A percentile compares a stretch with the other conserved stretches of the same genome.
Conservation (phyloP, 306 rosid species). For the Aeschynomene evenia region DNA sequence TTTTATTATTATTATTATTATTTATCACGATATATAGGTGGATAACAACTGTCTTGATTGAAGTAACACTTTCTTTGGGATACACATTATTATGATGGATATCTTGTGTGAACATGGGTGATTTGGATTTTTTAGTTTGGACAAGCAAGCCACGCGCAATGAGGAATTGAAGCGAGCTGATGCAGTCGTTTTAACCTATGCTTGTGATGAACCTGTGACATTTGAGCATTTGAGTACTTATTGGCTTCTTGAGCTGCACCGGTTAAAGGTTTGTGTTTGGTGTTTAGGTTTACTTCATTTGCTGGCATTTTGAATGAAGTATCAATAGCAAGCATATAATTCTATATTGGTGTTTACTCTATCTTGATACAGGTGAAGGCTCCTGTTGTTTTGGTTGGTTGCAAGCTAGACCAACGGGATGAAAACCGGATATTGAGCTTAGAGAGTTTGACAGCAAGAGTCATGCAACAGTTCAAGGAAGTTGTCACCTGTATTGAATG, state of each 20-base stretch:
- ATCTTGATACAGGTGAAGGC: conserved; percentile 41
- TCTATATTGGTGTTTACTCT: background rate
- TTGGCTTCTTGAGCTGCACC: conserved; percentile 68
- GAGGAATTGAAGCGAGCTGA: conserved; percentile 39
- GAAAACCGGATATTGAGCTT: conserved; percentile 31
- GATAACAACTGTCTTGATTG: background rate
- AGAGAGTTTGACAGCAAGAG: conserved; percentile 35
- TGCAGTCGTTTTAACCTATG: conserved; percentile 55
- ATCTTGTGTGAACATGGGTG: background rate
- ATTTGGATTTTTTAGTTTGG: conserved; percentile 19
- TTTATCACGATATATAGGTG: background rate
- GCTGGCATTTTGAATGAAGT: background rate
- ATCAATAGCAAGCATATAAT: background rate
- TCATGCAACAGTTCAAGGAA: conserved; percentile 30
- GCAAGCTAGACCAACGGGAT: conserved; percentile 35
- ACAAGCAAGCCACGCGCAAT: conserved; percentile 5
- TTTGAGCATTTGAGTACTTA: conserved; percentile 50
- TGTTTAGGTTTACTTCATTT: conserved; percentile 9
- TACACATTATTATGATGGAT: background rate
- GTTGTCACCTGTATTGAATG: conserved; percentile 46
- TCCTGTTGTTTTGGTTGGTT: conserved; percentile 38
- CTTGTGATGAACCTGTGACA: conserved; percentile 56
- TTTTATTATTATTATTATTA: background rate
- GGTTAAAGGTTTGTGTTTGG: conserved; percentile 44
- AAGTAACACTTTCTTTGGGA: background rate